A percentile compares a stretch with the other conserved stretches of the same genome.
Evolutionary conservation across 768 basidiomycete species (phyloP).

Genomic region (Crucibulum laeve): DNA sequence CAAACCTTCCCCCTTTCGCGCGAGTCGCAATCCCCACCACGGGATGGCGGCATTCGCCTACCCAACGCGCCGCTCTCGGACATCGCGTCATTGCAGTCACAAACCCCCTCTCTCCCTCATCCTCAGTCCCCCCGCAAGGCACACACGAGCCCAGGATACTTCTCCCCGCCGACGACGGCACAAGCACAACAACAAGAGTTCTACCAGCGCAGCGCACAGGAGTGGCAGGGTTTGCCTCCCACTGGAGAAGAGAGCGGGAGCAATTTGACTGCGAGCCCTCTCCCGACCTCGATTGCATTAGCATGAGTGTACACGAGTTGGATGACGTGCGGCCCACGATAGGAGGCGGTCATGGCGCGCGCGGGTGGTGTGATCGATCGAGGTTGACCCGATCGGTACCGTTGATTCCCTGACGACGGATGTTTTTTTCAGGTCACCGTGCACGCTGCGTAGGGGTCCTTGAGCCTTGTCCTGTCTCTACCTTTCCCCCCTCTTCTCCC

Average conservation of each 20-base stretch:
- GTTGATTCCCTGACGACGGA: too few relatives aligned
- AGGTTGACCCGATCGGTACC: too few relatives aligned
- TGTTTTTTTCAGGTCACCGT: too few relatives aligned
- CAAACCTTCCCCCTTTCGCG: slow-evolving; percentile 59
- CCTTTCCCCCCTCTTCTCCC: neutral
- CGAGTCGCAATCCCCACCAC: slow-evolving; percentile 37
- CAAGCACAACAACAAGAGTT: neutral
- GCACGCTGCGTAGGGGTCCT: too few relatives aligned
- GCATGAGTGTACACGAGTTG: too few relatives aligned
- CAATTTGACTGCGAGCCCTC: neutral
- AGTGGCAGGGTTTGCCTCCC: too few relatives aligned
- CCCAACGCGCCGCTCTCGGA: slow-evolving; percentile 72
- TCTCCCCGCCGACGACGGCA: slow-evolving; percentile 11
- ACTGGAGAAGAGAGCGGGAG: too few relatives aligned
- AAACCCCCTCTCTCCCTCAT: slow-evolving; percentile 10
- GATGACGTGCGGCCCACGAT: too few relatives aligned
- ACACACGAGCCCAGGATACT: slow-evolving; percentile 10
- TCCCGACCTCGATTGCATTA: neutral
- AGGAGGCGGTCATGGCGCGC: too few relatives aligned
- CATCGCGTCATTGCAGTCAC: slow-evolving; percentile 43
- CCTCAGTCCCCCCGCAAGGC: slow-evolving; percentile 9
- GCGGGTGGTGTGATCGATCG: too few relatives aligned
- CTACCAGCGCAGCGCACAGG: neutral
- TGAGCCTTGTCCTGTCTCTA: neutral
- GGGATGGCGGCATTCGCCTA: slow-evolving; percentile 63